Percentiles rank a stretch among this genome's conserved stretches.
Evolutionary conservation across 257 asterid genomes (phyloP).

Genomic region (Plectranthus barbatus): DNA sequence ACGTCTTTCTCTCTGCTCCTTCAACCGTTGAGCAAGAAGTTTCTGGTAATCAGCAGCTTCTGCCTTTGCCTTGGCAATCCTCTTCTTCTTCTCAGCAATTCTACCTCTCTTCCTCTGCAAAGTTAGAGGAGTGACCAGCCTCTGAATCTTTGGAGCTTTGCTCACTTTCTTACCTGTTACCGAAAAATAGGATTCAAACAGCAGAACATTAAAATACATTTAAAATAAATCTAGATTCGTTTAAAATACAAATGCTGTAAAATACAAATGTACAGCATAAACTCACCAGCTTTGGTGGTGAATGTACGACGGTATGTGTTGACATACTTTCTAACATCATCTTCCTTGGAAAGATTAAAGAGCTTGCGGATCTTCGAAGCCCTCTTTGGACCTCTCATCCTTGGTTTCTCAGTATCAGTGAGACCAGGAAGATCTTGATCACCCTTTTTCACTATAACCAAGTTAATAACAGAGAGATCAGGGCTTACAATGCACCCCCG

Average conservation of each 20-base stretch:
- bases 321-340: slow-evolving; percentile 68
- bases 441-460: slow-evolving; percentile 75
- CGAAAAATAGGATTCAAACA: background rate
- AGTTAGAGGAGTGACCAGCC: slow-evolving; percentile 38
- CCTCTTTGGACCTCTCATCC: slow-evolving; percentile 87
- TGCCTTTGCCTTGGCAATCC: slow-evolving; percentile 58
- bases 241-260: background rate
- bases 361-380: slow-evolving; percentile 75
- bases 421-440: slow-evolving; percentile 66
- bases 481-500: slow-evolving; percentile 83
- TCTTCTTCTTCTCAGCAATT: slow-evolving; percentile 63
- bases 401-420: slow-evolving; percentile 65
- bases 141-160: slow-evolving; percentile 43
- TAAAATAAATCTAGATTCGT: background rate
- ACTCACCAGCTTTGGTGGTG: slow-evolving; percentile 31
- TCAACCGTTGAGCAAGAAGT: slow-evolving; percentile 55
- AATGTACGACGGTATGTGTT: slow-evolving; percentile 41
- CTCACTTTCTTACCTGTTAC: slow-evolving; percentile 40
- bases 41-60: slow-evolving; percentile 66
- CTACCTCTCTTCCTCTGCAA: slow-evolving; percentile 40
- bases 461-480: slow-evolving; percentile 57
- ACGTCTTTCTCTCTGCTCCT: slow-evolving; percentile 65
- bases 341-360: slow-evolving; percentile 74
- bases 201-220: background rate
- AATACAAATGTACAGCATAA: too few relatives aligned